Evolutionary conservation across 192 early-diverging fungal species (phyloP).

Genomic region (Linnemannia elongata): DNA sequence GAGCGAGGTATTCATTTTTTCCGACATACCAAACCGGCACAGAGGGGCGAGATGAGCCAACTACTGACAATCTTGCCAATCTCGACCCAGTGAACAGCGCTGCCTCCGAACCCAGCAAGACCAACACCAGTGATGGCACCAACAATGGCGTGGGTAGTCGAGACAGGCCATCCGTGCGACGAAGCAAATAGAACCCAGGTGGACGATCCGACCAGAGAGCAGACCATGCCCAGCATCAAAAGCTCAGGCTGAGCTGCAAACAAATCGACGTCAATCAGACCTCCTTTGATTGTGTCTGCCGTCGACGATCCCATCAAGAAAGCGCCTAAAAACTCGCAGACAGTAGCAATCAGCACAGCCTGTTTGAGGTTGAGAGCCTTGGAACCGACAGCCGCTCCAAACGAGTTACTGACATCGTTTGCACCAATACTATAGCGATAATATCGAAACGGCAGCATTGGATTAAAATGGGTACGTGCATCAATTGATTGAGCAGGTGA

Average conservation of each 20-base stretch:
- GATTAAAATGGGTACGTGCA: not conserved
- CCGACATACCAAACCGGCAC: constrained; percentile 68
- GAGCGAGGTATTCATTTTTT: not conserved
- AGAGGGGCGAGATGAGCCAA: constrained; percentile 82
- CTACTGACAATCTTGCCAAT: constrained; percentile 45
- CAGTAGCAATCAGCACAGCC: constrained; percentile 83
- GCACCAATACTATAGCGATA: constrained; percentile 71
- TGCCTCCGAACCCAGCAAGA: constrained; percentile 76
- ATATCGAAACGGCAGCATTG: not conserved
- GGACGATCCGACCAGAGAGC: constrained; percentile 84
- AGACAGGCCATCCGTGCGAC: constrained; percentile 78
- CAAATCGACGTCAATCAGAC: constrained; percentile 70
- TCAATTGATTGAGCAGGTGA: not conserved
- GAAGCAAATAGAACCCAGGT: constrained; percentile 83
- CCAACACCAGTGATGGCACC: constrained; percentile 84
- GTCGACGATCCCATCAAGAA: constrained; percentile 79
- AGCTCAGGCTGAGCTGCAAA: constrained; percentile 76
- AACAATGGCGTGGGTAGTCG: constrained; percentile 89
- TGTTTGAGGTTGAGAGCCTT: constrained; percentile 79
- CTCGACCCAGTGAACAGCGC: constrained; percentile 72
- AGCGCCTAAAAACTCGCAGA: constrained; percentile 87
- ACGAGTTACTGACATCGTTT: constrained; percentile 91
- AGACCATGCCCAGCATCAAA: constrained; percentile 86
- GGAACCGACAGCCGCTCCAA: constrained; percentile 86
- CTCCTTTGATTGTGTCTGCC: constrained; percentile 85